A percentile compares a stretch with the other conserved stretches of the same genome.
These are phyloP conservation scores for Rhizopus delemar DNA, from an alignment of 371 early-diverging fungal species.

Conservation along the genomic window DNA sequence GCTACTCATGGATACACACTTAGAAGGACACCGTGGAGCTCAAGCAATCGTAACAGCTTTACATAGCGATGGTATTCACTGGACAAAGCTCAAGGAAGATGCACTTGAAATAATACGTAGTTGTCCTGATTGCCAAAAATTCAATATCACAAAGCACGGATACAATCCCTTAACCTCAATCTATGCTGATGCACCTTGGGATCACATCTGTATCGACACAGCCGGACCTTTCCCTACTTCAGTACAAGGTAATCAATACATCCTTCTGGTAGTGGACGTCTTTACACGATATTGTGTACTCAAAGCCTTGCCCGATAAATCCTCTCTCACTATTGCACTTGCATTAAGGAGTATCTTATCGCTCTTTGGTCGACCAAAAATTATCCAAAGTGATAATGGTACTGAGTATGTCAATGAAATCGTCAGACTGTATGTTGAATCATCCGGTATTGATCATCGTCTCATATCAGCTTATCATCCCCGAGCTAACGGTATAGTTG, in stretches of 20 bases:
- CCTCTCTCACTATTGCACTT: too few relatives aligned
- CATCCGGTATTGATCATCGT: too few relatives aligned
- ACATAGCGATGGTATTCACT: background rate
- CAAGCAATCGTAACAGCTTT: background rate
- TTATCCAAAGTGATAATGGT: too few relatives aligned
- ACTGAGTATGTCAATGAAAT: too few relatives aligned
- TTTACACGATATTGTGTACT: background rate
- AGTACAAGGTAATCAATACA: constrained; percentile 1
- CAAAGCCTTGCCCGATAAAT: too few relatives aligned
- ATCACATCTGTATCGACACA: background rate
- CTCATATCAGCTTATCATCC: too few relatives aligned
- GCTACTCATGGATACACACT: background rate
- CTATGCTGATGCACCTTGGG: background rate
- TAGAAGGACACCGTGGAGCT: background rate
- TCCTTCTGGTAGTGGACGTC: background rate
- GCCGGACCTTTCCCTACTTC: background rate
- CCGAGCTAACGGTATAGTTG: too few relatives aligned
- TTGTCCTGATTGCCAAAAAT: background rate
- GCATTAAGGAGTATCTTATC: too few relatives aligned
- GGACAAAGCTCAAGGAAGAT: constrained; percentile 7
- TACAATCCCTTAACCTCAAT: constrained; percentile 2
- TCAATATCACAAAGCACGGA: background rate
- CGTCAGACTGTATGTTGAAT: too few relatives aligned
- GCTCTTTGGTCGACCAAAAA: too few relatives aligned
- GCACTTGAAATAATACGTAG: background rate